Evolutionary conservation across 108 stramenopile species (phyloP), one percentile per base, ranked within the genome.

Genomic region (Licmophora abbreviata): DNA sequence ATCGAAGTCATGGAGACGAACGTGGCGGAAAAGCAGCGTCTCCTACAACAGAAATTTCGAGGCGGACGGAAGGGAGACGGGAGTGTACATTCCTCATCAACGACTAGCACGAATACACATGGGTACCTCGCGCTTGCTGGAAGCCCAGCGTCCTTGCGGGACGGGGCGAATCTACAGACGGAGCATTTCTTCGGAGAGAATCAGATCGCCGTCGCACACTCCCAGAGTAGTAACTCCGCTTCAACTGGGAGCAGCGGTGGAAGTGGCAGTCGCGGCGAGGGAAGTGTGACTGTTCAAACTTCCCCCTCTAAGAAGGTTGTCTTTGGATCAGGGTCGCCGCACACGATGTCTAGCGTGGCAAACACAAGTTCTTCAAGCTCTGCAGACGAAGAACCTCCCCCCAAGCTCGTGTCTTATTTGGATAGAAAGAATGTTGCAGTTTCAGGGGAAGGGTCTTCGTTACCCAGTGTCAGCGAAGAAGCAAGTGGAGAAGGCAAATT

Each of bases 1-100:
- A 30, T 56, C 23, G 68, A 69, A 44, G 61, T 69, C 18, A 61
- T 55, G 32, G 45, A 69, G 21, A 54, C 48, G 26, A 69, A 58
- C 44, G 44, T 46, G 30, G 56, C 41, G 38, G 61, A 46, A 10
- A 54, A 46, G 17, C 20, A 44, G 6, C 17, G 27, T 28, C 37
- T 5, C 17, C 17, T 37, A 15, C 45, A 10, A 9, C 59, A 12
- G 11, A 11, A 1, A 9, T 8, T 11, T 3, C 51, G 22, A 49
- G 58, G 36, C 12, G 3, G 29, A 29, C 40, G 21, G 11, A 25
- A 31, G 30, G 26, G 29, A 9, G 28, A 30, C 48, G 29, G 26
- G 26, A 49, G 15, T 8, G 29, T 49, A n/a, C 27, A 49, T 11
- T 49, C 48, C 14, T 27, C 48, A 8, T 49, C 48, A 8, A 49